A percentile compares a stretch with the other conserved stretches of the same genome.
phyloP scores from a whole-genome alignment of 352 stramenopile species.

The Globisporangium barbulae region DNA sequence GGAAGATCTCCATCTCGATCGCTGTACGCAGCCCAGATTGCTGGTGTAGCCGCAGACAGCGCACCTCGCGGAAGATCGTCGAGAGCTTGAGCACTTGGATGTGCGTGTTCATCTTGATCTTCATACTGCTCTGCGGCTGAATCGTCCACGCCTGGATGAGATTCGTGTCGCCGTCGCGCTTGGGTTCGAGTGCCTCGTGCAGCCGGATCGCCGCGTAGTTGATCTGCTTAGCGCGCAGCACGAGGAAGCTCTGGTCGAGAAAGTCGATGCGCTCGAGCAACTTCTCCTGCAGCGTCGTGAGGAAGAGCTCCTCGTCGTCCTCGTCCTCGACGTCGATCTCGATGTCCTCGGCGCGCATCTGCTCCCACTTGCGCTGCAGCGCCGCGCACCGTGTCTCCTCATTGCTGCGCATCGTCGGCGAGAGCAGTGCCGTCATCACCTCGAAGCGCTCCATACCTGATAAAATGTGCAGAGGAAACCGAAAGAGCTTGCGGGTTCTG shows the following conservation, averaged over 20 bases:
- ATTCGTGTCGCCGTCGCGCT: conserved; percentile 55
- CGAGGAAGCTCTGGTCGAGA: conserved; percentile 54
- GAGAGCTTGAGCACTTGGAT: conserved; percentile 87
- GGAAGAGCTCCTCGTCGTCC: conserved; percentile 52
- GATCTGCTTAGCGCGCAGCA: conserved; percentile 66
- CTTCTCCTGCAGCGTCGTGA: conserved; percentile 62
- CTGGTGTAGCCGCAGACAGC: conserved; percentile 60
- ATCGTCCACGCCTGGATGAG: conserved; percentile 77
- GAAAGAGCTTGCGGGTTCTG: too few relatives aligned
- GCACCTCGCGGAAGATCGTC: conserved; percentile 76
- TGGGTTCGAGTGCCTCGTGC: conserved; percentile 70
- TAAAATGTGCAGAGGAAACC: too few relatives aligned
- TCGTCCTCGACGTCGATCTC: conserved; percentile 44
- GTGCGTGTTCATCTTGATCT: conserved; percentile 72
- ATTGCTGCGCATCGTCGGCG: conserved; percentile 25
- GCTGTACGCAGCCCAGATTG: conserved; percentile 27
- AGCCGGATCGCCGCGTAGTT: conserved; percentile 64
- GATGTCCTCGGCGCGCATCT: conserved; percentile 28
- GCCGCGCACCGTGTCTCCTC: conserved; percentile 6
- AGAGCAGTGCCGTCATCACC: conserved; percentile 51
- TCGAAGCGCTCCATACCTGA: conserved; percentile 48
- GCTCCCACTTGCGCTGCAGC: conserved; percentile 11
- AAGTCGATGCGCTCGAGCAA: conserved; percentile 55
- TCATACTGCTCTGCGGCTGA: conserved; percentile 51
- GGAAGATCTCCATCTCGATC: conserved; percentile 81